Percentiles rank a stretch among this genome's conserved stretches.
These are phyloP conservation scores for Phanerochaete carnosa DNA, from an alignment of 768 basidiomycete genomes.

Conservation along the genomic window DNA sequence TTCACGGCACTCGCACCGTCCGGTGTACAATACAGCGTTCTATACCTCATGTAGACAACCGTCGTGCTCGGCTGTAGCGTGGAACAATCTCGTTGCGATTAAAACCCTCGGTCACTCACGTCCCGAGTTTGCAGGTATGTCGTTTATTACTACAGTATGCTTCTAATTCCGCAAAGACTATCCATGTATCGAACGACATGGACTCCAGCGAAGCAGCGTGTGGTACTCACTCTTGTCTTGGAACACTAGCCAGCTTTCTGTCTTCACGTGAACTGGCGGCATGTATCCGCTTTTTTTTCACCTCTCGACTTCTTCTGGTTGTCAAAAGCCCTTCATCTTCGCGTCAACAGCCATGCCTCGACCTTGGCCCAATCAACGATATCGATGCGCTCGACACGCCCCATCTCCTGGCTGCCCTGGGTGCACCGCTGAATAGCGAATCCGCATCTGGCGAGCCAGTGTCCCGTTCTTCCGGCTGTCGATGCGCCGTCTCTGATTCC, in stretches of 20 bases:
- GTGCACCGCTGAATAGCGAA: conserved; percentile 18
- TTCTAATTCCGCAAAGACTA: no score
- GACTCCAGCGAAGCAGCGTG: no score
- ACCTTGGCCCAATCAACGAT: background rate
- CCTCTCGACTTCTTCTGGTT: no score
- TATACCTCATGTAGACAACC: background rate
- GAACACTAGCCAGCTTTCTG: no score
- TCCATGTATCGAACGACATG: no score
- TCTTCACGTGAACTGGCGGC: no score
- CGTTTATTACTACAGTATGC: background rate
- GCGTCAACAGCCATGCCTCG: background rate
- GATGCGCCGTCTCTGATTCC: background rate
- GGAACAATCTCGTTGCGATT: background rate
- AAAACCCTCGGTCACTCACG: background rate
- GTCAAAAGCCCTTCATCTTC: background rate
- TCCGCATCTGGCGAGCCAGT: background rate
- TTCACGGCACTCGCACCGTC: background rate
- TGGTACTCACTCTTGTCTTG: no score
- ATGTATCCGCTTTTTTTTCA: no score
- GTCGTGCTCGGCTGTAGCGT: background rate
- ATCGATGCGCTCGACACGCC: conserved; percentile 1
- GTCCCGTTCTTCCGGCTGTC: background rate
- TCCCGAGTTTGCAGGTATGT: background rate
- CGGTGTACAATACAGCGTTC: background rate
- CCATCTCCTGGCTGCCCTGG: conserved; percentile 2